Base-by-base conservation (phyloP, 2,329 filamentous ascomycete species). In the Verruconis gallopava region DNA sequence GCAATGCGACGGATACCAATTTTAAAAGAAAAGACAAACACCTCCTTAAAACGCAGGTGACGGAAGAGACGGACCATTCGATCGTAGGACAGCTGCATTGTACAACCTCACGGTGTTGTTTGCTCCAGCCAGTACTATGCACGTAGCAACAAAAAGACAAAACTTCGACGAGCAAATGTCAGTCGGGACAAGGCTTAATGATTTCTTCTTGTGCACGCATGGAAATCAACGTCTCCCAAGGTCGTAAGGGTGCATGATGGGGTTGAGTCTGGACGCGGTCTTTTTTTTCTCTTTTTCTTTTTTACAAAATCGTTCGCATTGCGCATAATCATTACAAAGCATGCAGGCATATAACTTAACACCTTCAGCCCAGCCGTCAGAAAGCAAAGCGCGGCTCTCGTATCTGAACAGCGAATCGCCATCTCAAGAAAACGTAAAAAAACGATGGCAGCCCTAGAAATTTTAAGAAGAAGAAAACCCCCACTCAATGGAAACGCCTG, bases 401-500 rank as follows among this genome's bases (percentile, higher is more conserved):
- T n/a, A 30, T 30, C 25, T 30, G 25, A 30, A 30, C 25, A 30
- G 25, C 25, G 25, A 30, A n/a, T 30, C 25, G 25, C n/a, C 25
- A 9, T 30, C n/a, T 30, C 25, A 30, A 9, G 25, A 30, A 30
- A 30, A 9, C 6, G 25, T 30, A n/a, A 30, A 30, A n/a, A 9
- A 30, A n/a, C 6, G n/a, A 30, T 30, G 25, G 33, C 18, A 38
- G 18, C 9, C n/a, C n/a, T n/a, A n/a, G 5, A 38, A 21, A 20
- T 13, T 6, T 17, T 20, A n/a, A 21, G 36, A 21, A 13, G 9
- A 5, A 2, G 21, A 40, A 18, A 33, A 28, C 15, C 21, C n/a
- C 37, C 2, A 22, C 4, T 20, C 21, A 21, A 40, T 33, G 19
- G 19, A 30, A 40, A 40, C 38, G 21, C 38, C 38, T n/a, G 17